phyloP scores from a whole-genome alignment of 352 stramenopile genomes.

The Achlya hypogyna region DNA sequence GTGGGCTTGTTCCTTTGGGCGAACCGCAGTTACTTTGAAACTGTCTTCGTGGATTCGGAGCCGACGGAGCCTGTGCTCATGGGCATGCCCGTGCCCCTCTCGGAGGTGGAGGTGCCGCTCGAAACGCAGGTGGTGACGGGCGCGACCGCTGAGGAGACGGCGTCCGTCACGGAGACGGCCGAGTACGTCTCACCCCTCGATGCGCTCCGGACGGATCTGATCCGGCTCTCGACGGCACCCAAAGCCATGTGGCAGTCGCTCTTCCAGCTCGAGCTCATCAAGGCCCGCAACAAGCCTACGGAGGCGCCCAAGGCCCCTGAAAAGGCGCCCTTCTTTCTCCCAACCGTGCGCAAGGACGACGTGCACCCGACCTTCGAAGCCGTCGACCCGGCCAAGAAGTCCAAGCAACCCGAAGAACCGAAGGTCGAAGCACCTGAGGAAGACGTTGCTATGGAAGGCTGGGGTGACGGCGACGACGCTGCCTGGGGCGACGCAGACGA shows the following conservation, averaged over 20 bases:
- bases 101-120: conserved; percentile 52
- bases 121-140: conserved; percentile 22
- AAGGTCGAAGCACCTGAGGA: conserved; percentile 17
- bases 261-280: conserved; percentile 91
- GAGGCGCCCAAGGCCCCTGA: conserved; percentile 91
- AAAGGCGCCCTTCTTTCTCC: conserved; percentile 93
- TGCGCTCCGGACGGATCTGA: conserved; percentile 29
- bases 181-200: conserved; percentile 47
- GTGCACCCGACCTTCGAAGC: conserved; percentile 70
- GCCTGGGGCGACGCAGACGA: conserved; percentile 49
- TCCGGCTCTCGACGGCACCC: conserved; percentile 67
- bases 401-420: conserved; percentile 12
- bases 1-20: conserved; percentile 93
- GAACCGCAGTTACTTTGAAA: conserved; percentile 90
- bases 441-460: conserved; percentile 41
- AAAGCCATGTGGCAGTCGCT: conserved; percentile 85
- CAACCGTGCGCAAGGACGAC: conserved; percentile 77
- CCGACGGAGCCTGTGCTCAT: conserved; percentile 73
- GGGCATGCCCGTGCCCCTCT: conserved; percentile 86
- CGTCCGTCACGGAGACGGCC: conserved; percentile 28
- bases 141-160: no score
- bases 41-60: conserved; percentile 76
- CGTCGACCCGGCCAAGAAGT: conserved; percentile 26
- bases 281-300: conserved; percentile 93
- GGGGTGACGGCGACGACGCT: conserved; percentile 55